Evolutionary conservation across 139 green algal species (phyloP), one percentile per base, ranked within the genome.

Genomic region (Bryopsis sp.): DNA sequence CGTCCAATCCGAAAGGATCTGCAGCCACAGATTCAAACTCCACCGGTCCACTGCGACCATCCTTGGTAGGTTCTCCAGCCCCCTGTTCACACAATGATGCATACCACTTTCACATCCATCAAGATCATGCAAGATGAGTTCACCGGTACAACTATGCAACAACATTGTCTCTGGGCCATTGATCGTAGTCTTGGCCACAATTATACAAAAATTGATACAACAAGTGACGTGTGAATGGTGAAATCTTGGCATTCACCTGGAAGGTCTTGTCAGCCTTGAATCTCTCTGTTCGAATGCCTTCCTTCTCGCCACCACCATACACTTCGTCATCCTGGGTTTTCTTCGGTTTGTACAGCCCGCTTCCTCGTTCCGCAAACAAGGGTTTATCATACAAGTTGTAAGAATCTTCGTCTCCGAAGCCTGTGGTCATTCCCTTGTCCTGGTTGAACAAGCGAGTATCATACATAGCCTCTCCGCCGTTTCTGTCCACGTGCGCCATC

Each of bases 401-500:
- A 31, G 58, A 58, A 76, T 98, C 93, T 38, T 98, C 92, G 0
- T 75, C 72, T 0, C 74, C 88, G 70, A 97, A 89, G 19, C 92
- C 92, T 65, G 73, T 77, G 32, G 72, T 81, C 77, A 96, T 85
- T 48, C 91, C 91, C 35, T 78, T 74, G 58, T 97, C 93, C 82
- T 96, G 93, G 83, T 98, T 98, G 86, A 98, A 98, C 61, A 98
- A 81, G 1, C 93, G 86, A 76, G 94, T 85, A 83, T 98, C 93
- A 78, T 98, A 98, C 86, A 92, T 86, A 28, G 90, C 87, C 81
- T 97, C 92, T 28, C 86, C 88, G 38, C 76, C 78, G 2, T 67
- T 79, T 31, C 72, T 72, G 1, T 58, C 46, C 2, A 82, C 77
- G 3, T 82, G 78, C 19, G 80, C 80, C 80, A 83, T 83, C 29